Base-by-base conservation (phyloP, 148 eudicot species). In the Silene conica region DNA sequence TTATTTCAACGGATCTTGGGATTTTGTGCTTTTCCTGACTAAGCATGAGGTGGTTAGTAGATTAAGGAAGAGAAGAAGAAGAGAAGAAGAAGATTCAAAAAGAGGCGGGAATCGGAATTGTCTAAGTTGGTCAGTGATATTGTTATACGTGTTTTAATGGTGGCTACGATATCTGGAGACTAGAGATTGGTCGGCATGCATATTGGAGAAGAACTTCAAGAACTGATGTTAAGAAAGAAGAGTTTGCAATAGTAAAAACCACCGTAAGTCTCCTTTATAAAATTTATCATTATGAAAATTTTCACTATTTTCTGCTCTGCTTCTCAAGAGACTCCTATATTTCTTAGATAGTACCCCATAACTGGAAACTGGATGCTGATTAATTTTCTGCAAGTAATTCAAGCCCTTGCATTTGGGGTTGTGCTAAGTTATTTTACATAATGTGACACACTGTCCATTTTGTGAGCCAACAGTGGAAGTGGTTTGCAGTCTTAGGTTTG, bases 161-260 rank as follows among this genome's bases (percentile, higher is more conserved):
- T n/a, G n/a, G 77, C 55, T 83, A 65, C 96, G 96, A 63, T 90
- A 78, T 85, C 57, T 93, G 75, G 81, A 89, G 48, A 86, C 90
- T 64, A 59, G 85, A 86, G 70, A 63, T 90, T 23, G 82, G 81
- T 48, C 79, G 60, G 58, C 91, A 93, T 78, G 88, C 92, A n/a
- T 82, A 67, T 59, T 86, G 76, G 82, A 91, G 94, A 79, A 83
- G 43, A 38, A 6, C 43, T 38, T 38, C 43, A 38, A 7, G 52
- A 79, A 80, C 10, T 21, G 73, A 73, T 80, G 23, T 43, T 26
- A 55, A 50, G 52, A 87, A 73, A 61, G 69, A 75, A 72, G 78
- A 77, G 65, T 65, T 71, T 69, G 71, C 78, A 41, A 70, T 55
- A 56, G 82, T 74, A 48, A 78, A 48, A 25, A 80, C 71, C 77